Evolutionary conservation across 345 rosid species (phyloP), one percentile per base, ranked within the genome.

Genomic region (Aurinia saxatilis): DNA sequence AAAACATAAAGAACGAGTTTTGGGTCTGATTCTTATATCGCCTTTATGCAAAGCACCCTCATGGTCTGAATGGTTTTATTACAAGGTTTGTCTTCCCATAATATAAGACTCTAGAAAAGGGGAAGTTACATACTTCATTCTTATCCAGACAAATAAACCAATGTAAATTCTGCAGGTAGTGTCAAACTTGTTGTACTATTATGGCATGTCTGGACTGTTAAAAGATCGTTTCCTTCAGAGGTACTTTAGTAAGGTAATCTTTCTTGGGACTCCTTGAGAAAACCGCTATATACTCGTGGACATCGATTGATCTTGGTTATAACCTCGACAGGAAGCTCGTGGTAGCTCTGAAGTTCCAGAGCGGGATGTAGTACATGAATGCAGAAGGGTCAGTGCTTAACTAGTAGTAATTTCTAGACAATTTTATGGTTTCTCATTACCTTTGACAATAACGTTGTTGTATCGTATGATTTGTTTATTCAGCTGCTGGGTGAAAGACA

Each of bases 21-120:
- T 86, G 75, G 99, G 99, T 47, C 69, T 95, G 74, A 95, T 95
- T 65, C 91, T 95, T 59, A 73, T 90, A 61, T 95, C 98, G 11
- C 97, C 97, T 45, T 46, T 95, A 38, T 95, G 98, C 84, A 87
- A 74, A 70, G 79, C 90, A 37, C 99, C 97, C 33, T 86, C 98
- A 19, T 95, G 99, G 99, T 77, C 93, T 37, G 96, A 82, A 76
- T 91, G 98, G 98, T 75, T 91, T 50, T 70, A 70, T 50, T 70
- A 63, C 58, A 70, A 70, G 69, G 67, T 68, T 38, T 13, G 2
- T 14, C 54, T 34, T 46, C 48, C 14, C 11, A 5, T 59, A 35
- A 49, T 29, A 25, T 9, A 10, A 18, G 34, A 48, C 6, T 59
- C 10, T 41, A 42, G 16, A 51, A 60, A 68, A n/a, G 7, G 1